These are phyloP conservation scores for Pseudocercospora eumusae DNA, from an alignment of 2,329 filamentous ascomycete genomes.

Conservation along the genomic window DNA sequence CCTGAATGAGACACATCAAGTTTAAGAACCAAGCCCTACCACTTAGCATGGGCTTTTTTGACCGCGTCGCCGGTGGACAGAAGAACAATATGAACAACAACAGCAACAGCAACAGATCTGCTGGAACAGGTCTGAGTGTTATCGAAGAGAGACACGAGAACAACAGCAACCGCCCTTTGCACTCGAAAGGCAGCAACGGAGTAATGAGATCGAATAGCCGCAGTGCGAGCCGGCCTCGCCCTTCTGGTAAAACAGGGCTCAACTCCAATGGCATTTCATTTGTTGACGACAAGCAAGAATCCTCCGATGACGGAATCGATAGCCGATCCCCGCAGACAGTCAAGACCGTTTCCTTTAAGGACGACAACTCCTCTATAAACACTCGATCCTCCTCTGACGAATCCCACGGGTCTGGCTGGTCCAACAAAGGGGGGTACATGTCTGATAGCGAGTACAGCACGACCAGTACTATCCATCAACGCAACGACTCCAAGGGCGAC, in stretches of 20 bases:
- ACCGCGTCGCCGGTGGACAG: constrained; percentile 9
- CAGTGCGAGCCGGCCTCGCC: constrained; percentile 22
- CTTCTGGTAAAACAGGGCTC: constrained; percentile 24
- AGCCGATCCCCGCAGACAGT: constrained; percentile 19
- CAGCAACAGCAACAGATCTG: constrained; percentile 20
- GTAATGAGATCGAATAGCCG: constrained; percentile 20
- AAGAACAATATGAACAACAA: constrained; percentile 9
- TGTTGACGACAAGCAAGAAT: constrained; percentile 20
- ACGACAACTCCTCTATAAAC: constrained; percentile 19
- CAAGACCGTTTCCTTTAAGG: constrained; percentile 17
- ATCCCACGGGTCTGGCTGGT: constrained; percentile 23
- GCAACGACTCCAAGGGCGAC: constrained; percentile 15
- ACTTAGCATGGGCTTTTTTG: constrained; percentile 27
- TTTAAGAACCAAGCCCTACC: constrained; percentile 27
- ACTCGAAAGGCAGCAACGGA: constrained; percentile 20
- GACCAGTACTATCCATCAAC: constrained; percentile 17
- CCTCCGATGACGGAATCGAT: constrained; percentile 23
- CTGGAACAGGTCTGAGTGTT: constrained; percentile 21
- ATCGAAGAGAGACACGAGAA: constrained; percentile 23
- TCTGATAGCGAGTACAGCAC: constrained; percentile 26
- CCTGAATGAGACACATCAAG: constrained; percentile 19
- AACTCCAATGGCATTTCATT: constrained; percentile 28
- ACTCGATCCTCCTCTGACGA: constrained; percentile 21
- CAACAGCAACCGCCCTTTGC: constrained; percentile 9
- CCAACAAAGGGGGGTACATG: constrained; percentile 22